A percentile compares a stretch with the other conserved stretches of the same genome.
Evolutionary conservation across 352 stramenopile species (phyloP).

Genomic region (Pythium pyrilobum): DNA sequence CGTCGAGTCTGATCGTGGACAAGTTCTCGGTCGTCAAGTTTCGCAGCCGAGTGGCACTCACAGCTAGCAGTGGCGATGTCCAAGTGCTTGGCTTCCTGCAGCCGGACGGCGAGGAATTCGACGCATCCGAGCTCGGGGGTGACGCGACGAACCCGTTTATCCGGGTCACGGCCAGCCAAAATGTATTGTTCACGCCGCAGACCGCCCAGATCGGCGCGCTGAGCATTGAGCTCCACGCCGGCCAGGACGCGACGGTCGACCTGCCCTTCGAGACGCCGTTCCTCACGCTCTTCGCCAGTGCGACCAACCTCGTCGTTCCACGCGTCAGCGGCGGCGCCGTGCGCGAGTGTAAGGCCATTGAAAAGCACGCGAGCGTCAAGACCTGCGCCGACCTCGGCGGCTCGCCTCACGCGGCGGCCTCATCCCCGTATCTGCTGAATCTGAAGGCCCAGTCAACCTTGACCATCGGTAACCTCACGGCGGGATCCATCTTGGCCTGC

Average conservation of each 20-base stretch:
- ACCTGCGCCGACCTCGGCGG: background rate
- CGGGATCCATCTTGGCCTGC: slow-evolving; percentile 25
- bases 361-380: background rate
- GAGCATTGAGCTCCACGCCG: slow-evolving; percentile 13
- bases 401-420: background rate
- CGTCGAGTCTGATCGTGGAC: slow-evolving; percentile 30
- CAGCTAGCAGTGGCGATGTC: slow-evolving; percentile 21
- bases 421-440: slow-evolving; percentile 18
- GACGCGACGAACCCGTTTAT: slow-evolving; percentile 4
- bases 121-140: background rate
- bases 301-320: slow-evolving; percentile 13
- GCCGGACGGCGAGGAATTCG: slow-evolving; percentile 9
- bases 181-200: slow-evolving; percentile 17
- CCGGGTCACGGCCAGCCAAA: background rate
- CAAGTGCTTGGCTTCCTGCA: slow-evolving; percentile 20
- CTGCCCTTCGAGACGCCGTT: slow-evolving; percentile 20
- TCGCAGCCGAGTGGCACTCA: slow-evolving; percentile 22
- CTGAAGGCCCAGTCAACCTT: slow-evolving; percentile 17
- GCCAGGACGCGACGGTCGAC: slow-evolving; percentile 16
- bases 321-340: slow-evolving; percentile 12
- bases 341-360: slow-evolving; percentile 17
- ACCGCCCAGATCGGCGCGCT: slow-evolving; percentile 16
- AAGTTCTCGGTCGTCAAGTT: slow-evolving; percentile 75
- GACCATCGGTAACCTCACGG: slow-evolving; percentile 18
- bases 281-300: slow-evolving; percentile 10